Evolutionary conservation across 2,329 filamentous ascomycete genomes (phyloP).

Genomic region (Xylaria sp.): DNA sequence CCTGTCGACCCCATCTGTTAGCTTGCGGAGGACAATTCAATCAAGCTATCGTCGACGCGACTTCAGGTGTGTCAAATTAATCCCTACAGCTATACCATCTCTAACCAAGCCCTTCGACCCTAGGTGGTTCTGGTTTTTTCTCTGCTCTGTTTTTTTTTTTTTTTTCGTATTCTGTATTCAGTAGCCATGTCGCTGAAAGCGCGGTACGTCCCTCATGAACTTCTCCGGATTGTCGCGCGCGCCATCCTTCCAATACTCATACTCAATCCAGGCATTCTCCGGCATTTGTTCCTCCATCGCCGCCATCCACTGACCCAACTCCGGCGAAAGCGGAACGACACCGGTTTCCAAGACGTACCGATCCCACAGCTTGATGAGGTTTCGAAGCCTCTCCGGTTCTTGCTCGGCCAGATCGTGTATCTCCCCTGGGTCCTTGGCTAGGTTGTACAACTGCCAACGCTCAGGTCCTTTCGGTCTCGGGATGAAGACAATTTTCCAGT

Average conservation of each 20-base stretch:
- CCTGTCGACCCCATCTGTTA: too few species aligned
- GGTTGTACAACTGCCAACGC: slow-evolving; percentile 46
- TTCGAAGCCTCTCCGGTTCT: slow-evolving; percentile 30
- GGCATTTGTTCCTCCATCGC: slow-evolving; percentile 61
- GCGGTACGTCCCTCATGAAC: slow-evolving; percentile 35
- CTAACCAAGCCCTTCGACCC: too few species aligned
- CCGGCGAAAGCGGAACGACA: slow-evolving; percentile 54
- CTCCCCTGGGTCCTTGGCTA: slow-evolving; percentile 42
- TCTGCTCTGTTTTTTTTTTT: too few species aligned
- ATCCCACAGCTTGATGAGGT: slow-evolving; percentile 34
- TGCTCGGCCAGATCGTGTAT: slow-evolving; percentile 35
- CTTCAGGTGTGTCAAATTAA: too few species aligned
- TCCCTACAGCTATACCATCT: too few species aligned
- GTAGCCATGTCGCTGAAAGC: slow-evolving; percentile 23
- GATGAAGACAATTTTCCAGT: slow-evolving; percentile 42
- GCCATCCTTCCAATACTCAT: slow-evolving; percentile 53
- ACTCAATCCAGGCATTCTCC: slow-evolving; percentile 61
- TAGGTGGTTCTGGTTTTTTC: too few species aligned
- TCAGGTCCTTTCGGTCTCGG: slow-evolving; percentile 45
- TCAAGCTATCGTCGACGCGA: too few species aligned
- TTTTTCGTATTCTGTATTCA: slow-evolving; percentile 26
- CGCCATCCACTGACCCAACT: slow-evolving; percentile 52
- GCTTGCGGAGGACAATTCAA: too few species aligned
- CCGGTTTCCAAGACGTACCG: slow-evolving; percentile 48
- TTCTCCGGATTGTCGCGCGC: slow-evolving; percentile 40